Conservation (phyloP, 2,329 filamentous ascomycete species). For the Aureobasidium subglaciale region DNA sequence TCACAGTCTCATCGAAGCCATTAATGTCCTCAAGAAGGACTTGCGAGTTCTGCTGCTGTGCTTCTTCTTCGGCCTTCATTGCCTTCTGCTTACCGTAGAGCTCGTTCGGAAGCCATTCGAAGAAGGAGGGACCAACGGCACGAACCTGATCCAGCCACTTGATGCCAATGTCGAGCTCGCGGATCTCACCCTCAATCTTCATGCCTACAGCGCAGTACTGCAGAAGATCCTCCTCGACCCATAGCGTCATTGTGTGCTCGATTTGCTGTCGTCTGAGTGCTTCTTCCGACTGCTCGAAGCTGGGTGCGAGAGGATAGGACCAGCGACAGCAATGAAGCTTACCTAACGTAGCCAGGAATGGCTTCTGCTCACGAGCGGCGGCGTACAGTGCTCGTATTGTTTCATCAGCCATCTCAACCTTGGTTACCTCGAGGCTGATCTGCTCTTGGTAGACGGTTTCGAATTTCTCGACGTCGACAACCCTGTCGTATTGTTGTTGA, state of each 20-base stretch:
- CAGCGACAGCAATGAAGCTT: slow-evolving; percentile 48
- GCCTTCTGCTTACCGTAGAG: slow-evolving; percentile 22
- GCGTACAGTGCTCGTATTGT: slow-evolving; percentile 44
- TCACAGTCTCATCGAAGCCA: background rate
- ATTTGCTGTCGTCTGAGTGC: slow-evolving; percentile 33
- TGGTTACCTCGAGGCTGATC: slow-evolving; percentile 54
- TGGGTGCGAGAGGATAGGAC: slow-evolving; percentile 30
- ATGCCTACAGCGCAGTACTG: slow-evolving; percentile 53
- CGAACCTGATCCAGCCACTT: slow-evolving; percentile 33
- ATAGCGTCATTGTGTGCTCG: slow-evolving; percentile 49
- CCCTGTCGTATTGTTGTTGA: slow-evolving; percentile 23
- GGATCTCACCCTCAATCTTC: slow-evolving; percentile 35
- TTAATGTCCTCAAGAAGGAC: background rate
- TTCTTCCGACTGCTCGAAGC: slow-evolving; percentile 9
- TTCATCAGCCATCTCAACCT: slow-evolving; percentile 41
- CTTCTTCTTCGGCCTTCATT: slow-evolving; percentile 5
- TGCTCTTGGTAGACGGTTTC: slow-evolving; percentile 43
- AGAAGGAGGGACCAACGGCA: slow-evolving; percentile 38
- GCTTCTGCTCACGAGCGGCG: slow-evolving; percentile 29
- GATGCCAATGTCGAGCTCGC: slow-evolving; percentile 25
- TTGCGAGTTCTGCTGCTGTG: background rate
- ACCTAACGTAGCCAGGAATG: slow-evolving; percentile 45
- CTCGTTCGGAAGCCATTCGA: slow-evolving; percentile 39
- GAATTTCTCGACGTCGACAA: slow-evolving; percentile 27
- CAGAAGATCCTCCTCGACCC: slow-evolving; percentile 59